Evolutionary conservation across 306 rosid species (phyloP).

Genomic region (Senna tora): DNA sequence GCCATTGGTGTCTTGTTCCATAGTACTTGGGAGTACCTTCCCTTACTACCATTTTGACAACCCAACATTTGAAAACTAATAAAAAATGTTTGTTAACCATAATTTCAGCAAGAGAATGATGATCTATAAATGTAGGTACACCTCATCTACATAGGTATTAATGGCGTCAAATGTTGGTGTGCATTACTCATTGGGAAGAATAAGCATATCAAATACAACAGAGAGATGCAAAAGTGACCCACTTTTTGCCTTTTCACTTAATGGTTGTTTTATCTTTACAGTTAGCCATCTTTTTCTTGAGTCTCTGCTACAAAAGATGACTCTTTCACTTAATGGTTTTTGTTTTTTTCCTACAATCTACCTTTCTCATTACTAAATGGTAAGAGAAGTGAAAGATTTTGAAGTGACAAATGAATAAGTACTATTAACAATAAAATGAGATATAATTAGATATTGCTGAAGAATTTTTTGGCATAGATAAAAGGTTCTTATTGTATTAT

Average conservation of each 20-base stretch:
- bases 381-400: too few species aligned
- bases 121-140: background rate
- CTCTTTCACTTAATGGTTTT: background rate
- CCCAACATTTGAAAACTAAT: too few species aligned
- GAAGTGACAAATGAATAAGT: too few species aligned
- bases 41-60: too few species aligned
- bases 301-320: background rate
- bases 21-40: too few species aligned
- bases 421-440: too few species aligned
- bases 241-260: conserved; percentile 11
- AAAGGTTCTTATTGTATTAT: background rate
- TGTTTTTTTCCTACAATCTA: too few species aligned
- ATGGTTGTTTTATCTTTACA: conserved; percentile 1
- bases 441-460: background rate
- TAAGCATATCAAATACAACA: background rate
- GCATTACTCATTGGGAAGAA: background rate
- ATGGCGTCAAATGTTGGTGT: conserved; percentile 45
- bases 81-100: too few species aligned
- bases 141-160: conserved; percentile 5
- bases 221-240: conserved; percentile 29
- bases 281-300: conserved; percentile 37
- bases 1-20: too few species aligned
- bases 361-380: too few species aligned
- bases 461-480: background rate
- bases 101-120: background rate